Conservation (phyloP, 257 asterid genomes). For the Mentha longifolia region DNA sequence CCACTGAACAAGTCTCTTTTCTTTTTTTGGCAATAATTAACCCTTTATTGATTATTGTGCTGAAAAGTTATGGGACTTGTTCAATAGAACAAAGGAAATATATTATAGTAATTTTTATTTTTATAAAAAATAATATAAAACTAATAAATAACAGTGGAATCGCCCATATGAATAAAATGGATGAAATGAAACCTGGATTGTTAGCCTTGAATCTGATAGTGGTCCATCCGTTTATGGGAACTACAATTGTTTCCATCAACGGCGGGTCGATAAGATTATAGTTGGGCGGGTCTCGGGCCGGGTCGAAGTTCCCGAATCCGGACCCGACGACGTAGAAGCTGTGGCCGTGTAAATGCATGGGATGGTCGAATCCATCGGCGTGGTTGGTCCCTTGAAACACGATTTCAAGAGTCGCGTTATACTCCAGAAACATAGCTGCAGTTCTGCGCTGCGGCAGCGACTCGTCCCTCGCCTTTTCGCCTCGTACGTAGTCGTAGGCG, state of each 20-base stretch:
- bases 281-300: neutral
- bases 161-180: too few species aligned
- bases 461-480: too few species aligned
- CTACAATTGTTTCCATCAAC: neutral
- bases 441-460: neutral
- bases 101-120: too few species aligned
- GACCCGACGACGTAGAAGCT: neutral
- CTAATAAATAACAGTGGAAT: too few species aligned
- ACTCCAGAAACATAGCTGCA: neutral
- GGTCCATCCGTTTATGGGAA: neutral
- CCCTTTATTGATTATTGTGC: too few species aligned
- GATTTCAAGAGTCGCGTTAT: neutral
- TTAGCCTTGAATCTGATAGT: neutral
- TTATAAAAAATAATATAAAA: too few species aligned
- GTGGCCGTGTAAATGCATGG: too few species aligned
- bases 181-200: neutral
- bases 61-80: too few species aligned
- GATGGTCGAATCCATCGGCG: neutral
- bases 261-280: slow-evolving; percentile 3
- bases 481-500: neutral
- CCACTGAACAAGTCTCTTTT: too few species aligned
- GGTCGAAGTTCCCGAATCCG: neutral
- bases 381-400: neutral
- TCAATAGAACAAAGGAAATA: too few species aligned
- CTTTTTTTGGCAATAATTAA: too few species aligned